These are phyloP conservation scores for Sarcodon aspratus DNA, from an alignment of 768 basidiomycete genomes.

Conservation along the genomic window DNA sequence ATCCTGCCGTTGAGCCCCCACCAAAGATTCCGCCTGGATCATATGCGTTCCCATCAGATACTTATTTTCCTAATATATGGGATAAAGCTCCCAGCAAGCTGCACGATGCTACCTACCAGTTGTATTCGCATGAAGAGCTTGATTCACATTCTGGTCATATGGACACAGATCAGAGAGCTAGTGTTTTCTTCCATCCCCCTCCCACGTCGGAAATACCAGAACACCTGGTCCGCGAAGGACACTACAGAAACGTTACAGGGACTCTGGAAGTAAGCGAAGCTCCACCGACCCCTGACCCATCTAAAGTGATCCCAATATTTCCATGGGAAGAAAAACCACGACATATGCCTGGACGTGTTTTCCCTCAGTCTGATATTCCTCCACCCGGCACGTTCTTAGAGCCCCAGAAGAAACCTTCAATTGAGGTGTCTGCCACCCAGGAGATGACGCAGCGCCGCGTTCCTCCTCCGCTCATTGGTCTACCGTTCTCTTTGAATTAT, in stretches of 20 bases:
- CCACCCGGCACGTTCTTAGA: conserved; percentile 23
- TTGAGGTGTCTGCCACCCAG: background rate
- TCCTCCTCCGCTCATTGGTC: conserved; percentile 21
- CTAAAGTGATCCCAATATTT: conserved; percentile 71
- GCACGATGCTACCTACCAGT: conserved; percentile 24
- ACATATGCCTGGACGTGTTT: conserved; percentile 55
- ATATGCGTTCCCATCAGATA: conserved; percentile 57
- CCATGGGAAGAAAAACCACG: conserved; percentile 89
- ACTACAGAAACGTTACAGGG: conserved; percentile 54
- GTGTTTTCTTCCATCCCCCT: conserved; percentile 50
- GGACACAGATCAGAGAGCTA: conserved; percentile 7
- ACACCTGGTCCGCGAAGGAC: conserved; percentile 53
- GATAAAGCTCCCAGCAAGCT: conserved; percentile 43
- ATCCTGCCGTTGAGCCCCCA: conserved; percentile 71
- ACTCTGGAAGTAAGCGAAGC: conserved; percentile 29
- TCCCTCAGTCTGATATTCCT: conserved; percentile 54
- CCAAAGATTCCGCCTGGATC: conserved; percentile 45
- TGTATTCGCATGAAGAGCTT: conserved; percentile 19
- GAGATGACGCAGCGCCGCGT: background rate
- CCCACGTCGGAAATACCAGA: conserved; percentile 54
- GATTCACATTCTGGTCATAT: conserved; percentile 23
- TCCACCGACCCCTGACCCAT: conserved; percentile 48
- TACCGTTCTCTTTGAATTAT: conserved; percentile 52
- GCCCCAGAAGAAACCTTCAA: background rate
- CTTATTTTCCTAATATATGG: conserved; percentile 83